A percentile compares a stretch with the other conserved stretches of the same genome.
These are phyloP conservation scores for Diplotaxis tenuifolia DNA, from an alignment of 345 rosid species.

Conservation along the genomic window DNA sequence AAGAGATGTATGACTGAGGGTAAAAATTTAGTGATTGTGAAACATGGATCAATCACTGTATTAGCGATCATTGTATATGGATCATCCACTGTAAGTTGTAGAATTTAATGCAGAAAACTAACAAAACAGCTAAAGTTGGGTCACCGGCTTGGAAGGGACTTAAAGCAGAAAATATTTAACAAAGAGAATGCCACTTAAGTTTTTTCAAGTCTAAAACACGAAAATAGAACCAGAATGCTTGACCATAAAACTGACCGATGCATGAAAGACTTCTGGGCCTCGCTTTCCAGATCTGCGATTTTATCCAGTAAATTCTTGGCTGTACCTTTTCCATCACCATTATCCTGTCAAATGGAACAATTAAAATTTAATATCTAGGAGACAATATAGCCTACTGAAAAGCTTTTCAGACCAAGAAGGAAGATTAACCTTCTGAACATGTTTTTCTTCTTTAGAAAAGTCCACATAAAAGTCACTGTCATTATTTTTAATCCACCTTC, in stretches of 20 bases:
- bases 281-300: slow-evolving; percentile 77
- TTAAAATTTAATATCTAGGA: slow-evolving; percentile 4
- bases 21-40: not conserved
- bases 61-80: not conserved
- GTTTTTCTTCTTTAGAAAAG: slow-evolving; percentile 49
- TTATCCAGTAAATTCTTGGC: slow-evolving; percentile 69
- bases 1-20: slow-evolving; percentile 3
- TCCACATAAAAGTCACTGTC: slow-evolving; percentile 78
- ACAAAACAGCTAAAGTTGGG: not conserved
- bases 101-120: slow-evolving; percentile 7
- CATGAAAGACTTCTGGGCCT: slow-evolving; percentile 99
- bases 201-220: slow-evolving; percentile 4
- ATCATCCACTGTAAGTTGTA: not conserved
- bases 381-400: slow-evolving; percentile 11
- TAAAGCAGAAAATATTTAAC: slow-evolving; percentile 11
- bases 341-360: slow-evolving; percentile 48
- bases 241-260: slow-evolving; percentile 68
- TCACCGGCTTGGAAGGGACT: not conserved
- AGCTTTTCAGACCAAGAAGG: slow-evolving; percentile 13
- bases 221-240: slow-evolving; percentile 14
- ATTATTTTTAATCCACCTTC: slow-evolving; percentile 78
- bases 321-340: slow-evolving; percentile 81
- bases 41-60: slow-evolving; percentile 13
- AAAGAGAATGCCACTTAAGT: not conserved
- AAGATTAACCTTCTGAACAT: slow-evolving; percentile 64